Evolutionary conservation across 306 rosid genomes (phyloP).

Genomic region (Prosopis cineraria): DNA sequence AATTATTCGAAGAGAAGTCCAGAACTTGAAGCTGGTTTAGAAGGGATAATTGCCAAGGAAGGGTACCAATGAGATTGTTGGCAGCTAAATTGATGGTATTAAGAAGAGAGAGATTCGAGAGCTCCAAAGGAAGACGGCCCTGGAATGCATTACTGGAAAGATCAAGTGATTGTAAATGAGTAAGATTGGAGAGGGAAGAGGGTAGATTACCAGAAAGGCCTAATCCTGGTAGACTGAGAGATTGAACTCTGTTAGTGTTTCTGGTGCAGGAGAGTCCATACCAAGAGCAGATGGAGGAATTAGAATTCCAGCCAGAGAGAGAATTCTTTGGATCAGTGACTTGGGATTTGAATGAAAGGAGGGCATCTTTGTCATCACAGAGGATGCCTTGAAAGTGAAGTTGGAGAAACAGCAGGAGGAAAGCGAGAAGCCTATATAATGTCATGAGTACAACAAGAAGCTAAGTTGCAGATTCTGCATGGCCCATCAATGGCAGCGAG

Average conservation of each 20-base stretch:
- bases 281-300: constrained; percentile 9
- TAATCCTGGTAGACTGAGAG: constrained; percentile 33
- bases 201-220: constrained; percentile 39
- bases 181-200: constrained; percentile 35
- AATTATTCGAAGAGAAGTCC: constrained; percentile 40
- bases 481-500: not conserved
- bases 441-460: not conserved
- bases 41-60: constrained; percentile 36
- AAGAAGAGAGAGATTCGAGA: constrained; percentile 29
- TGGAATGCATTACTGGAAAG: constrained; percentile 34
- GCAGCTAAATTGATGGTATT: not conserved
- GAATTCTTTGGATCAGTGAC: not conserved
- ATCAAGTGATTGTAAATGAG: constrained; percentile 34
- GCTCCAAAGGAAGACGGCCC: constrained; percentile 35
- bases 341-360: constrained; percentile 19
- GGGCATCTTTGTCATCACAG: constrained; percentile 31
- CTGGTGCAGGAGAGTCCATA: constrained; percentile 34
- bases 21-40: constrained; percentile 24
- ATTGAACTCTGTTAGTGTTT: constrained; percentile 33
- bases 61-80: constrained; percentile 40
- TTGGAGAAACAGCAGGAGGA: constrained; percentile 19
- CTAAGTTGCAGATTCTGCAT: not conserved
- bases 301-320: not conserved
- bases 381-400: constrained; percentile 14
- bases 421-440: not conserved